Evolutionary conservation across 306 rosid species (phyloP).

Genomic region (Gastrolobium bilobum): DNA sequence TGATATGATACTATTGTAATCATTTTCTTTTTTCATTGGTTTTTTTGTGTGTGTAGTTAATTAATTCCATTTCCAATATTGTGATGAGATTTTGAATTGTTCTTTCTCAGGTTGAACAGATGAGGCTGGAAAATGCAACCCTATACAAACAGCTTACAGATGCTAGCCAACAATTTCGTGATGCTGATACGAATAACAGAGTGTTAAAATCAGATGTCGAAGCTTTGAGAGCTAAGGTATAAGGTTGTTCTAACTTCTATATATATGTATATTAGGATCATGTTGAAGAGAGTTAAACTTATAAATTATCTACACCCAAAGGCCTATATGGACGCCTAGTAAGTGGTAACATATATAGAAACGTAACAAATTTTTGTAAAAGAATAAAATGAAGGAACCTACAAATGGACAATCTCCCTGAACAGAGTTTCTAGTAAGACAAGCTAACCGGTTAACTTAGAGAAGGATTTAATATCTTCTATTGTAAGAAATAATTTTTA

Average conservation of each 20-base stretch:
- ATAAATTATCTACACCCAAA: not conserved
- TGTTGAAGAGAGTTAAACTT: not conserved
- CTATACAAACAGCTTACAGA: constrained; percentile 66
- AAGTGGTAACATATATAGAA: not conserved
- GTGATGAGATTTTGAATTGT: not conserved
- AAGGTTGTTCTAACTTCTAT: not conserved
- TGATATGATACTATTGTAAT: not conserved
- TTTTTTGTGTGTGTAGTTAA: too few relatives aligned
- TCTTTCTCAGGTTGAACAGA: constrained; percentile 64
- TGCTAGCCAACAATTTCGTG: constrained; percentile 71
- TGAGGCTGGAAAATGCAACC: constrained; percentile 67
- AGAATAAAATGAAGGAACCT: not conserved
- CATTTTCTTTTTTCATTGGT: too few relatives aligned
- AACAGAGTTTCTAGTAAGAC: not conserved
- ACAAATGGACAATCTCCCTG: not conserved
- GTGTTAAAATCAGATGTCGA: constrained; percentile 78
- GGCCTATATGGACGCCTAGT: not conserved
- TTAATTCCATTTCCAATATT: not conserved
- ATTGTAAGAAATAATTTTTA: too few relatives aligned
- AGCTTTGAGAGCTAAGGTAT: constrained; percentile 88
- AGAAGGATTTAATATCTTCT: too few relatives aligned
- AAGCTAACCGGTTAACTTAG: not conserved
- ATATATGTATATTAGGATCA: not conserved
- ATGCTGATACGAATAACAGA: constrained; percentile 76
- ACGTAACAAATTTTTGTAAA: not conserved